Evolutionary conservation across 1,284 basidiomycete genomes (phyloP).

Genomic region (Boletus semigastroideus): DNA sequence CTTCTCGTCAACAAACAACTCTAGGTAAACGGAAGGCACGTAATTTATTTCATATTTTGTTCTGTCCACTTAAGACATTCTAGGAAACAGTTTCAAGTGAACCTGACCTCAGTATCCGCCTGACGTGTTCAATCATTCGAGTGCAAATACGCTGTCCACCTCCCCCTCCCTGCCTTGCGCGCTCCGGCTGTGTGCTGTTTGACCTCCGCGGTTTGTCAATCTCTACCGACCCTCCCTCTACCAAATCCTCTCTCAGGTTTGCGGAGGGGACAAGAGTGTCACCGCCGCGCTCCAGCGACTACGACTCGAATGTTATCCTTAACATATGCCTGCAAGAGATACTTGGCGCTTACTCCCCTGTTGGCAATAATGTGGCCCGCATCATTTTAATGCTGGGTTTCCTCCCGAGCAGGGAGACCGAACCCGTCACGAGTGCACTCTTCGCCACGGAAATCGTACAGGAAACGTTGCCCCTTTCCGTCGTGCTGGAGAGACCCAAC

Average conservation of each 20-base stretch:
- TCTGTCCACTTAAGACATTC: constrained; percentile 9
- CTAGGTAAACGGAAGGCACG: constrained; percentile 25
- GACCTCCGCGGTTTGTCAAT: constrained; percentile 60
- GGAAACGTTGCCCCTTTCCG: constrained; percentile 21
- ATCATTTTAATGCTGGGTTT: constrained; percentile 28
- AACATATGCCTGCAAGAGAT: constrained; percentile 40
- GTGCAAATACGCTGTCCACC: constrained; percentile 60
- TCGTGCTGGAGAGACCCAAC: constrained; percentile 20
- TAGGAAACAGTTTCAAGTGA: constrained; percentile 14
- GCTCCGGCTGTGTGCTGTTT: constrained; percentile 68
- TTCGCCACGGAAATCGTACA: constrained; percentile 22
- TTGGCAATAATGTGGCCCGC: constrained; percentile 29
- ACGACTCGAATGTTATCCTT: constrained; percentile 17
- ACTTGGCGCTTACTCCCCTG: constrained; percentile 46
- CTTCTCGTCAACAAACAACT: constrained; percentile 3
- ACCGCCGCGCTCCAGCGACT: not conserved
- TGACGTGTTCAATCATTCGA: constrained; percentile 53
- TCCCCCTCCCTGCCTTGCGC: constrained; percentile 38
- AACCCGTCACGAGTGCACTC: constrained; percentile 21
- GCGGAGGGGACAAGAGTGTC: constrained; percentile 19
- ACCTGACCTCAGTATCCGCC: constrained; percentile 18
- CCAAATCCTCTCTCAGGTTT: constrained; percentile 42
- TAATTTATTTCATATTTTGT: not conserved
- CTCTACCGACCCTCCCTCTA: constrained; percentile 32
- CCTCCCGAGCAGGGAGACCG: constrained; percentile 16